A percentile compares a stretch with the other conserved stretches of the same genome.
Conservation (phyloP, 2,329 filamentous ascomycete genomes). For the Aspergillus ruber region DNA sequence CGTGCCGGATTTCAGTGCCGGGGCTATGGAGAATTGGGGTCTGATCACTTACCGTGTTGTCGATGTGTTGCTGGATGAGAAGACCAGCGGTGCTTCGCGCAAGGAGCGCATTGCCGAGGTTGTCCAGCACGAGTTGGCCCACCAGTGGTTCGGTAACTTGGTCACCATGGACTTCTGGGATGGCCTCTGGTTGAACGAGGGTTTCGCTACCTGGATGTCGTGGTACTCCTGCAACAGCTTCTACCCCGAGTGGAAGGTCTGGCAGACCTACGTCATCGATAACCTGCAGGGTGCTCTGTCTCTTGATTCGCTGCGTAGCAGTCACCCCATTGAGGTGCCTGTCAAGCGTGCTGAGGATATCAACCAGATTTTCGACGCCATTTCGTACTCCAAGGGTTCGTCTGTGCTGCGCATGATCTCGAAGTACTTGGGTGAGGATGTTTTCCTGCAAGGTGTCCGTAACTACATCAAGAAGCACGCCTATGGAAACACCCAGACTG, state of each 20-base stretch:
- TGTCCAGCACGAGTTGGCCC: conserved; percentile 92
- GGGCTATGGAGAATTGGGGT: conserved; percentile 99
- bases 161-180: conserved; percentile 99
- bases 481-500: conserved; percentile 90
- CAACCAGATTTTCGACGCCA: conserved; percentile 97
- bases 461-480: conserved; percentile 91
- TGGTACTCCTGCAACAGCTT: conserved; percentile 92
- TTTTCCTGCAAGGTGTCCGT: conserved; percentile 86
- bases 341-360: conserved; percentile 94
- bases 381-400: conserved; percentile 95
- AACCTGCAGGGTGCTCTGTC: conserved; percentile 82
- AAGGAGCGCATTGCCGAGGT: conserved; percentile 93
- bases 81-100: conserved; percentile 77
- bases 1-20: conserved; percentile 90
- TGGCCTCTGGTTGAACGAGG: conserved; percentile 91
- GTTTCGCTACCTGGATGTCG: conserved; percentile 87
- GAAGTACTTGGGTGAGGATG: conserved; percentile 85
- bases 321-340: conserved; percentile 92
- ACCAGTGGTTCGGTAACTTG: conserved; percentile 97
- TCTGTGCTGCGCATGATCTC: conserved; percentile 97
- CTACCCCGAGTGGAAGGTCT: conserved; percentile 97
- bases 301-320: conserved; percentile 86
- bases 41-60: conserved; percentile 92
- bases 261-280: conserved; percentile 91
- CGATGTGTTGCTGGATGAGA: conserved; percentile 83